Evolutionary conservation across 2,329 filamentous ascomycete genomes (phyloP).

Genomic region (Parafenestella ontariensis): DNA sequence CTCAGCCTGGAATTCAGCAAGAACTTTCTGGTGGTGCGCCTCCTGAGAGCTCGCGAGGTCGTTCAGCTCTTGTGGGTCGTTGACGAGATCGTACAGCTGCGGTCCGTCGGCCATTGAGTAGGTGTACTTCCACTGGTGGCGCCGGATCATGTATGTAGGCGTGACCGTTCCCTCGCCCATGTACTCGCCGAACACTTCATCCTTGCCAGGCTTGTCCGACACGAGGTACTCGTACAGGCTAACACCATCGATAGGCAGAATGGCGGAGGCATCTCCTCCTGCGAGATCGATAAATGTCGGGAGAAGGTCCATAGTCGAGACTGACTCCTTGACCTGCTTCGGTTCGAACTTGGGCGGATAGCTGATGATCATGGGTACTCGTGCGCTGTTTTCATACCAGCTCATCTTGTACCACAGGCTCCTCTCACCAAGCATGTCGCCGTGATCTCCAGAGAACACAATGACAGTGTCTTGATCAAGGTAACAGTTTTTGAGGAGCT

Average conservation of each 20-base stretch:
- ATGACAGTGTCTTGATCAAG: conserved; percentile 87
- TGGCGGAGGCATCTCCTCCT: conserved; percentile 71
- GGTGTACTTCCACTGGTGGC: conserved; percentile 89
- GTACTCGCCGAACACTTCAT: conserved; percentile 94
- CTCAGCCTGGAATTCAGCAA: conserved; percentile 73
- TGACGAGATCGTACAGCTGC: conserved; percentile 80
- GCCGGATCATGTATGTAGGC: conserved; percentile 92
- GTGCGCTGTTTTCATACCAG: conserved; percentile 90
- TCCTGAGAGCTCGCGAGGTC: conserved; percentile 66
- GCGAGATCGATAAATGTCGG: conserved; percentile 87
- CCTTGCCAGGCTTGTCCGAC: conserved; percentile 65
- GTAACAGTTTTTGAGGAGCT: conserved; percentile 78
- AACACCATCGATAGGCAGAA: conserved; percentile 83
- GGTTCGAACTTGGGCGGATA: conserved; percentile 78
- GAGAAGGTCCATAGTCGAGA: conserved; percentile 89
- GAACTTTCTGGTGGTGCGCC: conserved; percentile 48
- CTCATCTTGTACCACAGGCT: conserved; percentile 98
- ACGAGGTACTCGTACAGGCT: conserved; percentile 63
- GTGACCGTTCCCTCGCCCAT: conserved; percentile 90
- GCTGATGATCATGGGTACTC: conserved; percentile 86
- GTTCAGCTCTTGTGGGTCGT: conserved; percentile 77
- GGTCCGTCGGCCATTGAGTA: conserved; percentile 83
- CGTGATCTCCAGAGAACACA: conserved; percentile 92
- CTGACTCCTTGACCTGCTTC: conserved; percentile 79
- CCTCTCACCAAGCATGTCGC: conserved; percentile 94